Percentiles rank a stretch among this genome's conserved stretches.
Evolutionary conservation across 2,329 filamentous ascomycete species (phyloP).

Genomic region (Aspergillus chevalieri): DNA sequence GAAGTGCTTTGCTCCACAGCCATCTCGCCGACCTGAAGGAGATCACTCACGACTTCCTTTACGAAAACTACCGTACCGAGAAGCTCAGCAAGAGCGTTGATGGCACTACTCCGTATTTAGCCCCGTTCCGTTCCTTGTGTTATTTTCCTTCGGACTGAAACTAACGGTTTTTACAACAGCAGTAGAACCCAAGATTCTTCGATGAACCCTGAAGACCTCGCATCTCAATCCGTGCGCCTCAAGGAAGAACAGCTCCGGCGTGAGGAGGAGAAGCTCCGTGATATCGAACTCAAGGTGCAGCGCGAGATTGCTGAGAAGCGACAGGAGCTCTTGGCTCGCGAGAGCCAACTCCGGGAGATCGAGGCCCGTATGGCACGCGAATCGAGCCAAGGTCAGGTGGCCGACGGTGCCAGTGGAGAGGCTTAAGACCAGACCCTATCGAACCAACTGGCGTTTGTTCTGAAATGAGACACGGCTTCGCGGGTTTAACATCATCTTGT

Average conservation of each 20-base stretch:
- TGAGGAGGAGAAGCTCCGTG: slow-evolving; percentile 98
- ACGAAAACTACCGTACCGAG: slow-evolving; percentile 99
- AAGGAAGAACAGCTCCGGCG: slow-evolving; percentile 99
- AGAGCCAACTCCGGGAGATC: slow-evolving; percentile 97
- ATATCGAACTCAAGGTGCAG: slow-evolving; percentile 99
- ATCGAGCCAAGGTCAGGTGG: slow-evolving; percentile 45
- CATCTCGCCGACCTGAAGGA: slow-evolving; percentile 98
- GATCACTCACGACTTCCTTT: slow-evolving; percentile 99
- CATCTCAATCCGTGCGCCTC: slow-evolving; percentile 92
- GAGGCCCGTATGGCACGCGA: slow-evolving; percentile 95
- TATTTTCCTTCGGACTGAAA: background rate
- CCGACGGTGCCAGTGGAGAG: slow-evolving; percentile 31
- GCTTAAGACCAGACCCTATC: slow-evolving; percentile 28
- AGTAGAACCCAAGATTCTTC: slow-evolving; percentile 60
- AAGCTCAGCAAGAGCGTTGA: slow-evolving; percentile 99
- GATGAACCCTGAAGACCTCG: slow-evolving; percentile 96
- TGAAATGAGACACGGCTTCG: slow-evolving; percentile 17
- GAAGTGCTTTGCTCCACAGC: slow-evolving; percentile 92
- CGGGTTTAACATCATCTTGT: slow-evolving; percentile 28
- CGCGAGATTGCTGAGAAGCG: slow-evolving; percentile 99
- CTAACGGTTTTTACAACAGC: slow-evolving; percentile 35
- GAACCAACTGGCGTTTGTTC: slow-evolving; percentile 15
- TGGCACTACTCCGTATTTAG: slow-evolving; percentile 75
- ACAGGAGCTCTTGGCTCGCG: slow-evolving; percentile 92
- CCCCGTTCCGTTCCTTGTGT: background rate